phyloP scores from a whole-genome alignment of 1,139 yeast genomes.

The Taphrina wiesneri region DNA sequence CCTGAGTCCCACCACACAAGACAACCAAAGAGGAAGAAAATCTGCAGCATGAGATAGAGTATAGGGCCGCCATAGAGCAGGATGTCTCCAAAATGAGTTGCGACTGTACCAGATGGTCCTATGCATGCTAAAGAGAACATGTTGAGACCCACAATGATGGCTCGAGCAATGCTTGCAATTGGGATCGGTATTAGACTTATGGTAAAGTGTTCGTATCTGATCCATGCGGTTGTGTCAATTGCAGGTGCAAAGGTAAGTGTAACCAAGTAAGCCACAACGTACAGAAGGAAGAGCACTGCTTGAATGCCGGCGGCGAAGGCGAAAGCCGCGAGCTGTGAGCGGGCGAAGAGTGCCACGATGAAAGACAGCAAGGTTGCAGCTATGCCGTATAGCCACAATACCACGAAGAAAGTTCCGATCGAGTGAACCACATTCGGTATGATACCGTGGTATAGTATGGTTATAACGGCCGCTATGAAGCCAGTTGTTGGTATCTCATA shows the following conservation, averaged over 20 bases:
- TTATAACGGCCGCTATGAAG: constrained; percentile 42
- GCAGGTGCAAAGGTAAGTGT: constrained; percentile 45
- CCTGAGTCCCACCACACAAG: constrained; percentile 48
- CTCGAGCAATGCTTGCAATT: constrained; percentile 43
- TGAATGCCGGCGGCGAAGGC: constrained; percentile 46
- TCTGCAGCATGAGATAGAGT: constrained; percentile 44
- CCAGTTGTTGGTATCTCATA: constrained; percentile 43
- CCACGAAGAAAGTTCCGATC: constrained; percentile 45
- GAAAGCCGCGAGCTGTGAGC: constrained; percentile 47
- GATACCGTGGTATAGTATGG: constrained; percentile 42
- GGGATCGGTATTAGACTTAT: constrained; percentile 44
- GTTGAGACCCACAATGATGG: constrained; percentile 46
- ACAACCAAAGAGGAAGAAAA: constrained; percentile 41
- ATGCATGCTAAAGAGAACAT: constrained; percentile 46
- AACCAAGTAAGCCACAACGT: constrained; percentile 45
- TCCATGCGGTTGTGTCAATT: constrained; percentile 41
- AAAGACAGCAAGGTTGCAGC: constrained; percentile 45
- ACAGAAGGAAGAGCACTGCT: constrained; percentile 44
- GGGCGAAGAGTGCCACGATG: constrained; percentile 45
- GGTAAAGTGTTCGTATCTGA: constrained; percentile 42
- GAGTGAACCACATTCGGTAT: constrained; percentile 42
- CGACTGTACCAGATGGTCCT: constrained; percentile 35
- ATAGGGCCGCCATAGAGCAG: constrained; percentile 48
- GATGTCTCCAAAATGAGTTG: constrained; percentile 44
- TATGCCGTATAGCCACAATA: constrained; percentile 44